Evolutionary conservation across 2,329 filamentous ascomycete species (phyloP).

Genomic region (Trichoderma sp.): DNA sequence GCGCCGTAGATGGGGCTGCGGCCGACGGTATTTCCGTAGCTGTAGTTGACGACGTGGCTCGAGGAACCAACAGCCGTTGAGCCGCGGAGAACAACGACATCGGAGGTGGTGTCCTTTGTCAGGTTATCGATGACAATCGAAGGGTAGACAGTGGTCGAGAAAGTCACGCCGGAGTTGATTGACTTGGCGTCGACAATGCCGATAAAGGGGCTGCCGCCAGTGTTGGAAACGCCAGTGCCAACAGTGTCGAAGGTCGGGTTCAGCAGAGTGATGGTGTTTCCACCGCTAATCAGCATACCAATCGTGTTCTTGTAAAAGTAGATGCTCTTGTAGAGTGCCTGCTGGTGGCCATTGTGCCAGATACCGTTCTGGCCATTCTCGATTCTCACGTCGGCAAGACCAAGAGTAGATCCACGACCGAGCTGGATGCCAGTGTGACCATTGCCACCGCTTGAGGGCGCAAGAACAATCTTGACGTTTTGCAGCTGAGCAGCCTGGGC

Average conservation of each 20-base stretch:
- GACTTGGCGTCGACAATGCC: slow-evolving; percentile 40
- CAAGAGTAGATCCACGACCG: slow-evolving; percentile 41
- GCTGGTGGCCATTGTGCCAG: slow-evolving; percentile 42
- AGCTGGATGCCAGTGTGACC: slow-evolving; percentile 43
- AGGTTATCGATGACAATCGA: slow-evolving; percentile 45
- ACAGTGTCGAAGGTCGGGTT: slow-evolving; percentile 40
- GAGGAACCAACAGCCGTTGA: slow-evolving; percentile 30
- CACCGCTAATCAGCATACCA: slow-evolving; percentile 30
- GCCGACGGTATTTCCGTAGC: slow-evolving; percentile 43
- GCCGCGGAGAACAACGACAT: slow-evolving; percentile 34
- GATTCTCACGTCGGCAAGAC: slow-evolving; percentile 39
- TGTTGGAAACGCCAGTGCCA: slow-evolving; percentile 35
- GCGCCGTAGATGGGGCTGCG: slow-evolving; percentile 39
- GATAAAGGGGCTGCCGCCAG: slow-evolving; percentile 39
- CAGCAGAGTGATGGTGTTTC: slow-evolving; percentile 40
- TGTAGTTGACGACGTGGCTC: slow-evolving; percentile 39
- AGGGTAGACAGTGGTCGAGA: slow-evolving; percentile 36
- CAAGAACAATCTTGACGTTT: slow-evolving; percentile 43
- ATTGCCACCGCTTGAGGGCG: slow-evolving; percentile 32
- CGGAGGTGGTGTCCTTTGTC: slow-evolving; percentile 38
- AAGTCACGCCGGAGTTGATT: slow-evolving; percentile 41
- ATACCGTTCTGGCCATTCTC: slow-evolving; percentile 42
- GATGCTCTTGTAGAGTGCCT: slow-evolving; percentile 43
- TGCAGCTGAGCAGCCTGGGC: slow-evolving; percentile 42
- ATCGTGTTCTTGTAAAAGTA: slow-evolving; percentile 42